Conservation (phyloP, 2,329 filamentous ascomycete species). For the Colletotrichum agaves region DNA sequence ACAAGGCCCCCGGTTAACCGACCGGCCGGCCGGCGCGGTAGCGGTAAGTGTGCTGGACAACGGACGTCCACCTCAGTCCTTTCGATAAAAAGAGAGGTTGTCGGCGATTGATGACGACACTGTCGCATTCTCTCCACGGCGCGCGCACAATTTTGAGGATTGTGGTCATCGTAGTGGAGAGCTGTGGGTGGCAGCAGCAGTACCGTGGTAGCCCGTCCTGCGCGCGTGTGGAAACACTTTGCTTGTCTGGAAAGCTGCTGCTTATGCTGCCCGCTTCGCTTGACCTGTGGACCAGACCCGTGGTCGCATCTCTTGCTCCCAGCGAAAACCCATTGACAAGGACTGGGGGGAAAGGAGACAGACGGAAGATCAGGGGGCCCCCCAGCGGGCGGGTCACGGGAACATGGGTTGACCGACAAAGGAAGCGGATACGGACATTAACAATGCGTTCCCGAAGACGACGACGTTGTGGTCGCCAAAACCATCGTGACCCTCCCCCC, state of each 20-base stretch:
- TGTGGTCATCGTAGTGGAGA: constrained; percentile 7
- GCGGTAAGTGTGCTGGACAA: background rate
- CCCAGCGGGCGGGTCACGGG: constrained; percentile 9
- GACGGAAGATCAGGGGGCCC: background rate
- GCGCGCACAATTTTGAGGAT: background rate
- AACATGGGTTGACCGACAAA: constrained; percentile 11
- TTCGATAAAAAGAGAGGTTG: background rate
- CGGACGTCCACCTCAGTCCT: background rate
- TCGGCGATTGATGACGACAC: constrained; percentile 28
- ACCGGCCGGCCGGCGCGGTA: constrained; percentile 5
- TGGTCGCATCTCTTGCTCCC: background rate
- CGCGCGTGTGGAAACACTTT: constrained; percentile 11
- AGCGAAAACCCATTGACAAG: background rate
- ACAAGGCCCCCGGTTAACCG: constrained; percentile 12
- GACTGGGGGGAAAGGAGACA: background rate
- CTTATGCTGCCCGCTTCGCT: background rate
- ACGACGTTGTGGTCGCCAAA: background rate
- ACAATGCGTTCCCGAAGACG: background rate
- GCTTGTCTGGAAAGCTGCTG: constrained; percentile 5
- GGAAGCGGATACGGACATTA: constrained; percentile 10
- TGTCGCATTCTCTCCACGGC: constrained; percentile 11
- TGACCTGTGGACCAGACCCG: constrained; percentile 8
- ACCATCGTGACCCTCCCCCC: background rate
- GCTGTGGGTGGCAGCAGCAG: constrained; percentile 8
- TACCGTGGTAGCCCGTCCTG: background rate